Evolutionary conservation across 2,329 filamentous ascomycete genomes (phyloP), one percentile per base, ranked within the genome.

Genomic region (Ophiostoma piceae): DNA sequence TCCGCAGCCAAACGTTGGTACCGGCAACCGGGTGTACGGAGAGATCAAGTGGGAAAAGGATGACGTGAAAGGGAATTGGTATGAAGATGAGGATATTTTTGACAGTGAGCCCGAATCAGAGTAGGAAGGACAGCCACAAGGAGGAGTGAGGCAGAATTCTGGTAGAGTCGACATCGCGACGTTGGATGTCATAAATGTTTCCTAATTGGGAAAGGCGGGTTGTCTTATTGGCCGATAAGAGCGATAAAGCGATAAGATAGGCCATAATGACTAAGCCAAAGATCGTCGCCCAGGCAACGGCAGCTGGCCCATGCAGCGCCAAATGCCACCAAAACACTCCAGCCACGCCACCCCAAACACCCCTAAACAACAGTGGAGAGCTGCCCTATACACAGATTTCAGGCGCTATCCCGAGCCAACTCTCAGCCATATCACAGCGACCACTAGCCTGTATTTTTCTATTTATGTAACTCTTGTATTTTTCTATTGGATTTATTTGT

Each of bases 401-500:
- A 62, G 22, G 12, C 26, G 32, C 22, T 19, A 7, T 62, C 14
- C 14, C 11, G 14, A 11, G 39, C 12, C 12, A 41, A 41, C 12
- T 41, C 9, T 64, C 39, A 41, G 35, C n/a, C 19, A 14, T 41
- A 22, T 35, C 62, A 65, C 39, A 39, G 62, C 62, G 62, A 65
- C 62, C n/a, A 39, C 16, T 8, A 35, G 35, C 35, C 35, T 35
- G 35, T 35, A 35, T 35, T 35, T 35, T 35, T 35, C 35, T 35
- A 35, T 35, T 35, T 35, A 5, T 35, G 35, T 35, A 35, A 35
- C 19, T 65, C 62, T 16, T 41, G 19, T 39, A 22, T 39, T 41
- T 39, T 41, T 65, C 35, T 37, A 39, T 65, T 65, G 51, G n/a
- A 26, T 26, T 57, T 57, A n/a, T 47, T 43, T 62, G 29, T 62